Evolutionary conservation across 176 grass and related monocot genomes (phyloP).

Genomic region (Paspalum notatum): DNA sequence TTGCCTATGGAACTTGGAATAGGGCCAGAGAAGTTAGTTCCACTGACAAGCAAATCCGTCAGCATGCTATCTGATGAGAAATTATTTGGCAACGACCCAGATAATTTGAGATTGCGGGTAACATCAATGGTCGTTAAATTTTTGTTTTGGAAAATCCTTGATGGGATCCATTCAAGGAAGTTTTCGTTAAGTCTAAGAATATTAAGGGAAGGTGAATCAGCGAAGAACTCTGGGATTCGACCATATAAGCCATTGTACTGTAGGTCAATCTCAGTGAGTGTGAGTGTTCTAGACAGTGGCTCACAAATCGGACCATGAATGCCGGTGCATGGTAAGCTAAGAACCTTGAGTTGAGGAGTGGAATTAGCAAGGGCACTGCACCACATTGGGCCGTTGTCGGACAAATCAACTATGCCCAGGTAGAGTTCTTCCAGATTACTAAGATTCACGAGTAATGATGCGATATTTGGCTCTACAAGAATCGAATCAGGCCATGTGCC

Average conservation of each 20-base stretch:
- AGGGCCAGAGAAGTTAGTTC: constrained; percentile 58
- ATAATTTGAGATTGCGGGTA: constrained; percentile 31
- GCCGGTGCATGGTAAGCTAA: constrained; percentile 16
- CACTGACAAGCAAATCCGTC: constrained; percentile 15
- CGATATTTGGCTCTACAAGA: constrained; percentile 25
- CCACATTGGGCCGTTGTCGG: constrained; percentile 25
- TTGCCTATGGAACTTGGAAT: constrained; percentile 37
- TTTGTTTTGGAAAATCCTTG: constrained; percentile 35
- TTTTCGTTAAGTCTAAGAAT: constrained; percentile 42
- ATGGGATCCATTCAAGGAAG: constrained; percentile 19
- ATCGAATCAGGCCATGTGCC: background rate
- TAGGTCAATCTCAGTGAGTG: constrained; percentile 33
- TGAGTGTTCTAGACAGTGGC: constrained; percentile 28
- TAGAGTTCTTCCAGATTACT: constrained; percentile 42
- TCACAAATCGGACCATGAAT: constrained; percentile 18
- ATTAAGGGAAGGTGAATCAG: constrained; percentile 32
- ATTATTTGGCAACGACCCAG: constrained; percentile 34
- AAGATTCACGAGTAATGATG: constrained; percentile 44
- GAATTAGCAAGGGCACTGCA: constrained; percentile 26
- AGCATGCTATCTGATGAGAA: constrained; percentile 29
- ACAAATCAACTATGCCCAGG: constrained; percentile 49
- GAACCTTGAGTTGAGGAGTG: constrained; percentile 31
- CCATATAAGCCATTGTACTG: constrained; percentile 34
- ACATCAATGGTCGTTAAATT: constrained; percentile 53
- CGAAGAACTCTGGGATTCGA: constrained; percentile 45